Conservation (phyloP, 192 early-diverging fungal species). For the Coemansia sp. region DNA sequence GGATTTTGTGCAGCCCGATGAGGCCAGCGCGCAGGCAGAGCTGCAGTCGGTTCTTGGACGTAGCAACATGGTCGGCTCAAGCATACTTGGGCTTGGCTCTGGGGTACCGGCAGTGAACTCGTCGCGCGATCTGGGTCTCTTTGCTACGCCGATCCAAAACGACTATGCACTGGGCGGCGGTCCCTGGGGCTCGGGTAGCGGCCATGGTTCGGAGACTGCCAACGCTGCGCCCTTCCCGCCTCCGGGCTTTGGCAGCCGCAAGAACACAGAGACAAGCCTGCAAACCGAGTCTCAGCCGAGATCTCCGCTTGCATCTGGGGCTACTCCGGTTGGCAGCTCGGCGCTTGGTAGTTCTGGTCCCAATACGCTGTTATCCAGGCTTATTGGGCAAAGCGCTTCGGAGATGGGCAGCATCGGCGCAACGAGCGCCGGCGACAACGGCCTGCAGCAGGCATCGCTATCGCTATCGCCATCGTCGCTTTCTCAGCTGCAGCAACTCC, state of each 20-base stretch:
- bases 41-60: conserved; percentile 45
- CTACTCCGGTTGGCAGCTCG: conserved; percentile 1
- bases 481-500: conserved; percentile 15
- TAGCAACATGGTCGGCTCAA: conserved; percentile 13
- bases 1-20: conserved; percentile 42
- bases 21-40: conserved; percentile 49
- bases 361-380: conserved; percentile 33
- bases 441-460: not conserved
- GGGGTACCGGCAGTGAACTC: conserved; percentile 18
- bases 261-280: conserved; percentile 10
- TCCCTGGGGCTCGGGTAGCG: conserved; percentile 17
- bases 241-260: conserved; percentile 36
- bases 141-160: conserved; percentile 32
- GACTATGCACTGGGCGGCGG: conserved; percentile 11
- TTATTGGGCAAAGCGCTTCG: conserved; percentile 22
- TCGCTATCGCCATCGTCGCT: not conserved
- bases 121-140: conserved; percentile 49
- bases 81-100: conserved; percentile 2
- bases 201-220: conserved; percentile 10
- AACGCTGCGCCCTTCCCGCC: conserved; percentile 30
- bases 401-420: conserved; percentile 6
- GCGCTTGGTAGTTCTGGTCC: conserved; percentile 9
- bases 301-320: conserved; percentile 9
- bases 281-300: conserved; percentile 13
- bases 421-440: not conserved